Evolutionary conservation across 164 flowering plant species (phyloP), one percentile per base, ranked within the genome.

Genomic region (Buxus sempervirens): DNA sequence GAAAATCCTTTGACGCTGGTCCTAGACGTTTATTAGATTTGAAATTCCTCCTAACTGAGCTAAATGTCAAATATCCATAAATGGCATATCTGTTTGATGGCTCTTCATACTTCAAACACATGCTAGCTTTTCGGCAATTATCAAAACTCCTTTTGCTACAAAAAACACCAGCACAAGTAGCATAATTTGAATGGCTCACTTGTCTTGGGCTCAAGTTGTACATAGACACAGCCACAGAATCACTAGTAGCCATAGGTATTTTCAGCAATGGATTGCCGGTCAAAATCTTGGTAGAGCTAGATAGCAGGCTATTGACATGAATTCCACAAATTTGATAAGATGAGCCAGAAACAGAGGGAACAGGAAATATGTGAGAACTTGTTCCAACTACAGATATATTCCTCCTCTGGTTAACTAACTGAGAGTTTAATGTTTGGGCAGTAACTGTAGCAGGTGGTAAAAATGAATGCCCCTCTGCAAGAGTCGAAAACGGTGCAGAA

Each of bases 291-390:
- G 60, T n/a, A 16, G 81, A 60, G 20, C 74, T 79, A 18, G 75
- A 75, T 55, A 84, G 68, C 5, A 71, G 70, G 32, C 74, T 77
- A 76, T 85, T 85, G 36, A 83, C 60, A 66, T 89, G 93, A 79
- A 89, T 85, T 26, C 81, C 86, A 73, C 94, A 91, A 42, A 76
- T 81, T 75, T 87, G 90, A 71, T 80, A 82, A 48, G 94, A 70
- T 67, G 90, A 92, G 45, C 94, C 90, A 41, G 96, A 87, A 16
- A 89, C 89, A 24, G 96, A 93, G 23, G 96, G 97, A 58, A 76
- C 74, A 22, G 92, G 84, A 72, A 91, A 66, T 54, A 90, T 75
- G 9, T 97, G 85, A 36, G 95, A 91, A 62, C 87, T 69, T 24
- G 88, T 82, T 68, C 88, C 97, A 79, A 86, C 81, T 69, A 86